Conservation (phyloP, 306 rosid species). For the Fagus sylvatica region DNA sequence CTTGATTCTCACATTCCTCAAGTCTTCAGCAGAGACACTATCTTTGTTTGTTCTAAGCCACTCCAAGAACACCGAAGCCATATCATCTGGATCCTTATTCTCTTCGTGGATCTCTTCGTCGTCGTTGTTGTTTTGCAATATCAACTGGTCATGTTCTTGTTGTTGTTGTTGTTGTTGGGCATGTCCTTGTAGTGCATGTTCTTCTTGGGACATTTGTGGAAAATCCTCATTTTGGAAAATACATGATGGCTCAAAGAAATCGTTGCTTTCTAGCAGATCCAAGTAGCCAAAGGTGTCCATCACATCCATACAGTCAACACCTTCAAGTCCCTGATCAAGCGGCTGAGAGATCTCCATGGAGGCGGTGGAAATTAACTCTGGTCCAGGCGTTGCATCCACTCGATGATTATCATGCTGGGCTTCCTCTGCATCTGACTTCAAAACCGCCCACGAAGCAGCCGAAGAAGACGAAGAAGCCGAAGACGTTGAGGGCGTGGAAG, state of each 20-base stretch:
- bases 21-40: conserved; percentile 77
- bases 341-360: conserved; percentile 61
- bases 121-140: neutral
- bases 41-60: conserved; percentile 83
- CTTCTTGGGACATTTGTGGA: conserved; percentile 21
- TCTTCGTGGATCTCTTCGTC: conserved; percentile 21
- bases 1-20: conserved; percentile 82
- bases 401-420: conserved; percentile 16
- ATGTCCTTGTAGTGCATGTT: conserved; percentile 12
- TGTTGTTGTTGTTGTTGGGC: too few species aligned
- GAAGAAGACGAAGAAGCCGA: conserved; percentile 53
- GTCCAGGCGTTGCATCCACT: conserved; percentile 14
- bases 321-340: neutral
- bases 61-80: conserved; percentile 85
- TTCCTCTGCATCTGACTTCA: conserved; percentile 58
- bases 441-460: conserved; percentile 70
- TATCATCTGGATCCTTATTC: conserved; percentile 43
- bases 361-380: conserved; percentile 54
- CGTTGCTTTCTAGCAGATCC: conserved; percentile 66
- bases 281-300: conserved; percentile 82
- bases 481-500: conserved; percentile 49
- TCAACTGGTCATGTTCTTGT: conserved; percentile 22
- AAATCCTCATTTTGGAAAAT: conserved; percentile 53
- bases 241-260: conserved; percentile 58
- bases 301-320: conserved; percentile 51